A percentile compares a stretch with the other conserved stretches of the same genome.
phyloP scores from a whole-genome alignment of 805 yeast genomes.

The Alloascoidea hylecoeti region DNA sequence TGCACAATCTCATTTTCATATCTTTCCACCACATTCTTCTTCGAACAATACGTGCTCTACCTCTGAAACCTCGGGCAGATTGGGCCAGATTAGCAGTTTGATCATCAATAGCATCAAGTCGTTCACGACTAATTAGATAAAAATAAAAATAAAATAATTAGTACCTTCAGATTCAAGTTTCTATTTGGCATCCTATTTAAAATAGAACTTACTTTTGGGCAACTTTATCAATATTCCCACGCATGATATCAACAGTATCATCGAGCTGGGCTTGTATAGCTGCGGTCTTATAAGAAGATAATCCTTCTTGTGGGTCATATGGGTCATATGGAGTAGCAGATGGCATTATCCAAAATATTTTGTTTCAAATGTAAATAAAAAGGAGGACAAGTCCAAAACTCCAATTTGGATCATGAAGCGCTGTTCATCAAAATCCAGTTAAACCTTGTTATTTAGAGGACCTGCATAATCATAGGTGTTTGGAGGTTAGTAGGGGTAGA shows the following conservation, averaged over 20 bases:
- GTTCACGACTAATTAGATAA: constrained; percentile 66
- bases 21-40: constrained; percentile 99
- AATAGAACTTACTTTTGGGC: constrained; percentile 40
- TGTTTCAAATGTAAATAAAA: too few relatives aligned
- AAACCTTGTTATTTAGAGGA: too few relatives aligned
- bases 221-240: constrained; percentile 91
- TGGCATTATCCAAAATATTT: constrained; percentile 32
- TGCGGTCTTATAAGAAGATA: constrained; percentile 49
- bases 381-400: too few relatives aligned
- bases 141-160: neutral
- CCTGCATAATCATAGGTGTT: too few relatives aligned
- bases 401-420: too few relatives aligned
- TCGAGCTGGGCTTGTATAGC: constrained; percentile 84
- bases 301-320: constrained; percentile 50
- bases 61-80: constrained; percentile 86
- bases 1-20: constrained; percentile 90
- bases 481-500: too few relatives aligned
- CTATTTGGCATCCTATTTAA: neutral
- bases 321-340: constrained; percentile 80
- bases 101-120: constrained; percentile 82
- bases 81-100: constrained; percentile 88
- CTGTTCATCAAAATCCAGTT: too few relatives aligned
- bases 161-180: neutral
- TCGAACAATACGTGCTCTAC: constrained; percentile 94
- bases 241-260: constrained; percentile 94